Evolutionary conservation across 805 yeast species (phyloP), one percentile per base, ranked within the genome.

Genomic region (Yarrowia osloensis): DNA sequence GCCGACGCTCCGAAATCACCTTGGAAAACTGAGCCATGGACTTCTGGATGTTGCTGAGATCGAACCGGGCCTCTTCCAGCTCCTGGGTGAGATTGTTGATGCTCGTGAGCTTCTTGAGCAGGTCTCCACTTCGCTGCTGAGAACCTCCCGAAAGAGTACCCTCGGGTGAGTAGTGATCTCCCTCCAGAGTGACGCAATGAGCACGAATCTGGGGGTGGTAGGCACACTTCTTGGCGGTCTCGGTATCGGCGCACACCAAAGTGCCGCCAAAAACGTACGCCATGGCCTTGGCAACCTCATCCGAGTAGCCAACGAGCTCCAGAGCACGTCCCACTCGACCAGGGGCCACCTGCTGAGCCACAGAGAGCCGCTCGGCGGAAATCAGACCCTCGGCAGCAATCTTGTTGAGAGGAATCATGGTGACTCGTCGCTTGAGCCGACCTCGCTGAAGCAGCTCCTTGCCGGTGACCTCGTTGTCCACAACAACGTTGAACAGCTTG

Each of bases 81-180:
- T 80, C 78, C 11, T 73, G 71, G 26, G 79, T 78, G 13, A 84
- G 73, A 17, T 73, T 75, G 72, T 89, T 89, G 71, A 83, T 88
- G 68, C 84, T 84, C 72, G 88, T 94, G 75, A 92, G 85, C 50
- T 84, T 85, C 12, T 85, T 75, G 67, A 93, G 80, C 2, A 89
- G 76, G 0, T 91, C 84, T 1, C 85, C 81, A 17, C 84, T 79
- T 59, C 81, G 80, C 70, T 82, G 86, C 29, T 71, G 70, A 22
- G 96, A 87, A n/a, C 98, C 98, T 57, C 99, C 99, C 0, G 97
- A 90, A 29, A 95, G 80, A 8, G 97, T 90, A 17, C 99, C 99
- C 71, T 89, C 91, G 0, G 99, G 99, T 74, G 95, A 99, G 77
- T 93, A 95, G 12, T 88, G 84, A 76, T 95, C 99, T 63, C 99